Conservation (phyloP, 228 moss, liverwort and hornwort genomes). For the Sphagnum magellanicum region DNA sequence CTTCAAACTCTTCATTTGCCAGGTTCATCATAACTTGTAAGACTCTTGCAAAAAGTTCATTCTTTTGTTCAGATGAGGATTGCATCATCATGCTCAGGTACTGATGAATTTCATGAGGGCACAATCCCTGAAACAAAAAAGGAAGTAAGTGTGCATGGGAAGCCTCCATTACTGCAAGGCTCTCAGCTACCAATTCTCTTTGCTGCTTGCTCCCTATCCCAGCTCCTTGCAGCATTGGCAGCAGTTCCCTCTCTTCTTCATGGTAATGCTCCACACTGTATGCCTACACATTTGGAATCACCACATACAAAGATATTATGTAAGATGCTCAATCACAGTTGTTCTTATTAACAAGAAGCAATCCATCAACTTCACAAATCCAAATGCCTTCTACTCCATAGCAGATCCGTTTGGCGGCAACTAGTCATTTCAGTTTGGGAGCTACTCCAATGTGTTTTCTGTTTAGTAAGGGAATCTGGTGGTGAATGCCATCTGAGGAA, state of each 20-base stretch:
- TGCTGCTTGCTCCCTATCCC: conserved; percentile 56
- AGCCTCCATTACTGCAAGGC: conserved; percentile 87
- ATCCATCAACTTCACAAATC: neutral
- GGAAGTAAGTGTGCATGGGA: conserved; percentile 73
- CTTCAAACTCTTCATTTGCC: conserved; percentile 74
- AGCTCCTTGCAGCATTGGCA: conserved; percentile 69
- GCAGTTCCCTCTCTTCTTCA: conserved; percentile 80
- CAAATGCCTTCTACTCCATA: neutral
- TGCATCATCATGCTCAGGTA: conserved; percentile 76
- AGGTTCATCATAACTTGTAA: conserved; percentile 57
- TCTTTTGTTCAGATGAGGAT: conserved; percentile 45
- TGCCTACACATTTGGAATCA: conserved; percentile 25
- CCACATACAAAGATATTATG: neutral
- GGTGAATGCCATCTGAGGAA: too few species aligned
- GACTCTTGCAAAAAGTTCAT: conserved; percentile 53
- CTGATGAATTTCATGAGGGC: conserved; percentile 68
- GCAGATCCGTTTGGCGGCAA: neutral
- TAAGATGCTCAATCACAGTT: too few species aligned
- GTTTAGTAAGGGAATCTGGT: too few species aligned
- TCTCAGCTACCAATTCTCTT: conserved; percentile 62
- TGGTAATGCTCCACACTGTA: conserved; percentile 79
- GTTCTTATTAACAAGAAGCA: neutral
- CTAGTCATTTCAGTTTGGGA: too few species aligned
- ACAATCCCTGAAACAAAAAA: conserved; percentile 71
- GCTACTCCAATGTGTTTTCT: too few species aligned